Evolutionary conservation across 441 rosid species (phyloP), one percentile per base, ranked within the genome.

Genomic region (Gossypium davidsonii): DNA sequence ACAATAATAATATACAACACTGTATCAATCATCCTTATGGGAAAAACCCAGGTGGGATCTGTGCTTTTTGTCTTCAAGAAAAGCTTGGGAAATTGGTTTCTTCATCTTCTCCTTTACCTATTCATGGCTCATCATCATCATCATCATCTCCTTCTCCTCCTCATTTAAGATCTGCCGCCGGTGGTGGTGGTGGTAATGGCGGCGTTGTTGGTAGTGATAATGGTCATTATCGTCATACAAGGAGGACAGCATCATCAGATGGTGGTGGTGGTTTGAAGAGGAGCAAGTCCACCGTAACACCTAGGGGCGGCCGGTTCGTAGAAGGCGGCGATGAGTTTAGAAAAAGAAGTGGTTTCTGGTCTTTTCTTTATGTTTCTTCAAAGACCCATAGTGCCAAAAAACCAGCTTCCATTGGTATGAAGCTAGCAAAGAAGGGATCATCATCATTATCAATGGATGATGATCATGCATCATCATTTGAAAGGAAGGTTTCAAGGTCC

Each of bases 61-160:
- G 99, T 78, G 97, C 97, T 46, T 89, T 91, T 77, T 94, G 98
- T 71, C 98, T 94, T 44, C 99, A 94, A 70, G 99, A 94, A 55
- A 94, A 92, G 87, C 93, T 94, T 3, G 99, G 99, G 55, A 91
- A 94, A 84, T 89, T 94, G 18, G 96, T 94, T 37, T 90, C 97
- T 63, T 92, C 97, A 9, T 88, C 96, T 44, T 83, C 84, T 79
- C 93, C 94, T 25, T 71, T 82, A 11, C 91, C 94, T 0, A 68
- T 83, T 70, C 90, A 81, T 21, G 88, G 73, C 3, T 77, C 91
- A 12, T 5, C 62, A 31, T 74, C 96, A 12, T 58, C 58, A 34
- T 73, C 96, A 0, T 85, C 98, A 6, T 80, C 90, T 7, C 88
- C 97, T 14, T 77, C 93, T 44, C 85, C 91, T 26, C 90, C 94